Conservation (phyloP, 805 yeast genomes). For the Kockiozyma suomiensis region DNA sequence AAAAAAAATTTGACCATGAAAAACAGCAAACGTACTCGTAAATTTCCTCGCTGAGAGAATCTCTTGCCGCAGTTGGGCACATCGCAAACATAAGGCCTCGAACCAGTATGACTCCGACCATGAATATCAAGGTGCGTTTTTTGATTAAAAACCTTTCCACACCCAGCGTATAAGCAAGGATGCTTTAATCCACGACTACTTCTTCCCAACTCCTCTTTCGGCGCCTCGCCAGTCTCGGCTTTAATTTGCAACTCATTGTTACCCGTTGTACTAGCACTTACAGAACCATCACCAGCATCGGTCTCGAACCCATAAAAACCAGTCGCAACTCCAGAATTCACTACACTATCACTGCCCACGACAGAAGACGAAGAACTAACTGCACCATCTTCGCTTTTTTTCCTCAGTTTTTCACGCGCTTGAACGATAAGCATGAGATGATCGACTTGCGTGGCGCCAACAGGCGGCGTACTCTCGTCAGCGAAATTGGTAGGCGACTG, state of each 20-base stretch:
- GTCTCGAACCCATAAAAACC: not conserved
- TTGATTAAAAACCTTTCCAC: constrained; percentile 80
- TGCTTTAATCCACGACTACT: constrained; percentile 5
- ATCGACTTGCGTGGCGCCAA: constrained; percentile 69
- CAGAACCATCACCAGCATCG: not conserved
- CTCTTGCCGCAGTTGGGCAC: constrained; percentile 67
- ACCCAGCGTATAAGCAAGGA: constrained; percentile 49
- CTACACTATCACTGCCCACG: too few relatives aligned
- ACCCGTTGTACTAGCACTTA: too few relatives aligned
- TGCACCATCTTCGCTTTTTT: constrained; percentile 2
- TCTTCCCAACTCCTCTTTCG: not conserved
- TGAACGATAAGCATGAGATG: constrained; percentile 89
- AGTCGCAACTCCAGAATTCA: too few relatives aligned
- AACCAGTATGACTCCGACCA: constrained; percentile 82
- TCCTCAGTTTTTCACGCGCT: constrained; percentile 67
- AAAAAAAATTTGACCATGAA: not conserved
- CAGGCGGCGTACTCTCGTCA: constrained; percentile 5
- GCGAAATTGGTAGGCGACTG: constrained; percentile 26
- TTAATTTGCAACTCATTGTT: not conserved
- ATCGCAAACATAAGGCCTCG: constrained; percentile 78
- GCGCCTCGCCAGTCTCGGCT: not conserved
- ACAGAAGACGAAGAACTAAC: too few relatives aligned
- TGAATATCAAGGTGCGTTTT: constrained; percentile 92
- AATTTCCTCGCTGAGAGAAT: constrained; percentile 88
- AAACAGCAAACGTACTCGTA: constrained; percentile 50